phyloP scores from a whole-genome alignment of 2,329 filamentous ascomycete species.

The Leptographium radiaticola region DNA sequence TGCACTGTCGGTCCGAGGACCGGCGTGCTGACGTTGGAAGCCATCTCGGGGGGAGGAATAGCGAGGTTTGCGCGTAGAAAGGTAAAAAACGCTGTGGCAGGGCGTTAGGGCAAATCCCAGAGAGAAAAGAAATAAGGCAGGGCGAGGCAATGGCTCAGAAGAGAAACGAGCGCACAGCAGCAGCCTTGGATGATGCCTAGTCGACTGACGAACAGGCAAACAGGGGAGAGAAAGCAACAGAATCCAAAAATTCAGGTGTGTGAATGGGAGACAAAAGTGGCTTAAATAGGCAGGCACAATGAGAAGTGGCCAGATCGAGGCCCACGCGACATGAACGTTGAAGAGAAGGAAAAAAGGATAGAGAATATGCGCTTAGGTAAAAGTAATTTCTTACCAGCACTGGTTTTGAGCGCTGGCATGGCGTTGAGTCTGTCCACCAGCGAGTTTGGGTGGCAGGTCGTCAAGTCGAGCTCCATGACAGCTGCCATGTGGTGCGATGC shows the following conservation, averaged over 20 bases:
- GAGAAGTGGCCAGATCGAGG: neutral
- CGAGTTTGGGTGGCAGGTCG: constrained; percentile 30
- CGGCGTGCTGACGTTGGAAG: constrained; percentile 53
- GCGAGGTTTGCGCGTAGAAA: constrained; percentile 71
- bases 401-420: constrained; percentile 45
- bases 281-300: neutral
- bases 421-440: constrained; percentile 42
- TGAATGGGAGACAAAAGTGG: neutral
- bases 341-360: constrained; percentile 5
- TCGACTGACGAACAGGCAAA: too few relatives aligned
- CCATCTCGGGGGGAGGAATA: constrained; percentile 46
- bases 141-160: neutral
- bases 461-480: constrained; percentile 37
- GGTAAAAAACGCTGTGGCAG: constrained; percentile 70
- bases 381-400: constrained; percentile 41
- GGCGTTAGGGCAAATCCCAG: constrained; percentile 2
- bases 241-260: neutral
- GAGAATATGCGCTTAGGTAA: neutral
- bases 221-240: neutral
- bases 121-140: neutral
- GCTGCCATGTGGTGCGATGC: constrained; percentile 21
- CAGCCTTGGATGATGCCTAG: too few relatives aligned
- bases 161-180: neutral
- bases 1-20: constrained; percentile 38
- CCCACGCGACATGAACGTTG: neutral